phyloP scores from a whole-genome alignment of 805 yeast genomes.

The Monosporozyma servazzii region DNA sequence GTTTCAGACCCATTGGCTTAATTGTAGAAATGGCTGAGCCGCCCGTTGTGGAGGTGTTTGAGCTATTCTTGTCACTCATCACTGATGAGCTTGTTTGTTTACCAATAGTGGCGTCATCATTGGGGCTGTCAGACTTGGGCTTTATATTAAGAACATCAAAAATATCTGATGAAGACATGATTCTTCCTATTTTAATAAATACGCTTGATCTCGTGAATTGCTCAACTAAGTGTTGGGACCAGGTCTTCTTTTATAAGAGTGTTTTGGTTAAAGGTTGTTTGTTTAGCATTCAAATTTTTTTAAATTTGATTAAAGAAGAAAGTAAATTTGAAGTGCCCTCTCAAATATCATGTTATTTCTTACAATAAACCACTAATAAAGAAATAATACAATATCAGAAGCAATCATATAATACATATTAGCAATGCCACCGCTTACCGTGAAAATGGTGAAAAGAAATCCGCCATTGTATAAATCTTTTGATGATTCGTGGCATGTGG shows the following conservation, averaged over 20 bases:
- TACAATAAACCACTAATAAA: slow-evolving; percentile 36
- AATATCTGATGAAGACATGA: slow-evolving; percentile 48
- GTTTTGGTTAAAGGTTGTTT: background rate
- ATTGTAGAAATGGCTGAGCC: slow-evolving; percentile 5
- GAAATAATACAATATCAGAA: slow-evolving; percentile 51
- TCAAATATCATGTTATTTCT: slow-evolving; percentile 14
- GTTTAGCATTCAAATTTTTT: background rate
- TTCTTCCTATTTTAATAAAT: background rate
- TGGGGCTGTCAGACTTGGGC: slow-evolving; percentile 21
- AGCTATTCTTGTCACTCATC: background rate
- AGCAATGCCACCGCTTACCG: background rate
- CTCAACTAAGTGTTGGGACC: background rate
- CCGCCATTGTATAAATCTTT: background rate
- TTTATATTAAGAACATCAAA: slow-evolving; percentile 69
- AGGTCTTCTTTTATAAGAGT: background rate
- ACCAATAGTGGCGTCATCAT: slow-evolving; percentile 11
- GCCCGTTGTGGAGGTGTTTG: slow-evolving; percentile 3
- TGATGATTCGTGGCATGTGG: slow-evolving; percentile 49
- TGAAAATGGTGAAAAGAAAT: background rate
- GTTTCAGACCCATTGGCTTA: slow-evolving; percentile 13
- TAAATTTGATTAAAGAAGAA: background rate
- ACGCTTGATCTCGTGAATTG: background rate
- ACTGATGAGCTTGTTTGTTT: slow-evolving; percentile 9
- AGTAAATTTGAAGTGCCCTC: background rate
- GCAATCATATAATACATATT: slow-evolving; percentile 30